Base-by-base conservation (phyloP, 768 basidiomycete genomes). In the Phaeotremella skinneri region DNA sequence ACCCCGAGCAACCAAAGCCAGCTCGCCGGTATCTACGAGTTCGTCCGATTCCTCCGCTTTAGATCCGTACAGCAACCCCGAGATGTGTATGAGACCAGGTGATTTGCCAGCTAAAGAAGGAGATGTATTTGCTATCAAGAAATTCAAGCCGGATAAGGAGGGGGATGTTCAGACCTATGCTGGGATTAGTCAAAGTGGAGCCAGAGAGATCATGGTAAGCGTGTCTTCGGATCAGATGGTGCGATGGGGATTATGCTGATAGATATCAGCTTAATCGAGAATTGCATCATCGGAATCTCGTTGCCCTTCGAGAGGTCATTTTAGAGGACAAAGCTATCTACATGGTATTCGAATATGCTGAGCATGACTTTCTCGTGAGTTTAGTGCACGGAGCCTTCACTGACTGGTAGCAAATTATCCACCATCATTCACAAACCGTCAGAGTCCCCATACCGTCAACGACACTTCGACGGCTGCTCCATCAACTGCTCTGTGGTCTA, bases 111-210 rank as follows among this genome's bases (percentile, higher is more conserved):
- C 76, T 16, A 85, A 87, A 41, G 76, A 78, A 47, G 84, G 81
- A 2, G 81, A 79, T 62, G 82, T 94, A 48, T 88, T 92, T 67
- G 96, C 96, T 4, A 98, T 99, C 80, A 99, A 99, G 82, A 99
- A 98, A 78, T 98, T 98, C 81, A 99, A 99, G 74, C 96, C 94
- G 0, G 96, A 99, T 82, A 98, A 98, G 78, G 96, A 99, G 79
- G 94, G 94, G 21, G 96, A 98, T 72, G 86, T 92, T 0, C 80
- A 88, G 52, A 91, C 91, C 0, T 99, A 98, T 76, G 97, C 94
- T 9, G 96, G 94, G 1, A 91, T 99, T 68, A 93, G 90, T 75
- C 96, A 99, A 79, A 94, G 91, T 78, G 96, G 94, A 3, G 90
- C 91, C 67, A 82, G 96, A 59, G 96, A 99, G 78, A 98, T 98